Conservation (phyloP, 2,329 filamentous ascomycete species). For the Hypoxylon sp. region DNA sequence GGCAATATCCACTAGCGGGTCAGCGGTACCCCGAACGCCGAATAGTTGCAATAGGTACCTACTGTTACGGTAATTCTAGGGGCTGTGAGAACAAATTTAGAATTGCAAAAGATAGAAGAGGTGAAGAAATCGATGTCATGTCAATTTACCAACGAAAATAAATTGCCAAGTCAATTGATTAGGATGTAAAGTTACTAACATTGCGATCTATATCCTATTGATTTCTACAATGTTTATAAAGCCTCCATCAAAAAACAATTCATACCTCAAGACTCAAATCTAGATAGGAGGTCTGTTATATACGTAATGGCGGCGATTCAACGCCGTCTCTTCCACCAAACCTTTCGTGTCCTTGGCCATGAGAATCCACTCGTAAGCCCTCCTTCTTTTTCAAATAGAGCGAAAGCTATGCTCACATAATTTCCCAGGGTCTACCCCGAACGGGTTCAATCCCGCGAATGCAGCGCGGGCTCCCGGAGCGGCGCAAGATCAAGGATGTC, state of each 20-base stretch:
- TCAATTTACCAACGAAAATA: not conserved
- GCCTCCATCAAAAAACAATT: not conserved
- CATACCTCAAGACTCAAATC: not conserved
- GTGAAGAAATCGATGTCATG: not conserved
- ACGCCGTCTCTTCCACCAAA: constrained; percentile 66
- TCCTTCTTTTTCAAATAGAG: not conserved
- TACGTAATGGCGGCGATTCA: constrained; percentile 58
- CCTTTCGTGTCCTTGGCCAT: constrained; percentile 72
- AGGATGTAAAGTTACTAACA: not conserved
- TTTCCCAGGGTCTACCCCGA: constrained; percentile 81
- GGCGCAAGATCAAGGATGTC: constrained; percentile 85
- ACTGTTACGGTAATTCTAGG: not conserved
- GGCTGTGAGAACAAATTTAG: not conserved
- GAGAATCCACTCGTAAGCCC: constrained; percentile 85
- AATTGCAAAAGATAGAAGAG: not conserved
- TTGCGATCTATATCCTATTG: not conserved
- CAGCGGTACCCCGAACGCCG: constrained; percentile 15
- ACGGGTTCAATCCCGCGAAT: constrained; percentile 81
- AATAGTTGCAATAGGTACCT: not conserved
- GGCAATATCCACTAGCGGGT: constrained; percentile 60
- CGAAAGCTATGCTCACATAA: constrained; percentile 7
- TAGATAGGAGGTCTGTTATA: not conserved
- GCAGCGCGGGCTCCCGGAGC: constrained; percentile 85
- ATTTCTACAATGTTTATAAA: not conserved
- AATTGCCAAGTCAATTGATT: not conserved